Evolutionary conservation across 2,329 filamentous ascomycete genomes (phyloP).

Genomic region (Alternaria gaisen): DNA sequence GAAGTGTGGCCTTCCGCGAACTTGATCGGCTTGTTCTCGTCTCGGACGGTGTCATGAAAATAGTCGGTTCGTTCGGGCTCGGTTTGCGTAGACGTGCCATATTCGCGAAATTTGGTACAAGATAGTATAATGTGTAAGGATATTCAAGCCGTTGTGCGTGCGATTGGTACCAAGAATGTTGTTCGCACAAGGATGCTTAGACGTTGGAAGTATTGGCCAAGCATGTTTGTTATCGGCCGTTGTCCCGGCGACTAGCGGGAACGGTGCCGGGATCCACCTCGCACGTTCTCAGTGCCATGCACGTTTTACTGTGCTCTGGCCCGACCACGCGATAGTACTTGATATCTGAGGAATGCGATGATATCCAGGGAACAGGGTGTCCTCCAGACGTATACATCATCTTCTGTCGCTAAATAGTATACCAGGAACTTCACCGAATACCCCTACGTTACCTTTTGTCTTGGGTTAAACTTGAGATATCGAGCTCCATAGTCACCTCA

Average conservation of each 20-base stretch:
- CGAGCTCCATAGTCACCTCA: not conserved
- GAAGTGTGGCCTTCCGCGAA: constrained; percentile 36
- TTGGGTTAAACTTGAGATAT: not conserved
- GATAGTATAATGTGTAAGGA: constrained; percentile 8
- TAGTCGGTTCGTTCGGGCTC: constrained; percentile 34
- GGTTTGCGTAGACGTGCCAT: constrained; percentile 51
- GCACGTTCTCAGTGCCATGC: not conserved
- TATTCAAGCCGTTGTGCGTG: constrained; percentile 4
- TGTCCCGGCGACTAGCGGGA: constrained; percentile 16
- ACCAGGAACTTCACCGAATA: not conserved
- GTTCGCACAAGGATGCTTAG: constrained; percentile 8
- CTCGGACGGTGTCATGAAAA: constrained; percentile 28
- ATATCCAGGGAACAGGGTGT: not conserved
- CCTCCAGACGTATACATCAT: not conserved
- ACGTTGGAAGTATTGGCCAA: constrained; percentile 12
- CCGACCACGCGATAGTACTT: not conserved
- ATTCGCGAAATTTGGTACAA: constrained; percentile 3
- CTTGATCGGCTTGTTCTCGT: constrained; percentile 34
- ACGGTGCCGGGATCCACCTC: constrained; percentile 3
- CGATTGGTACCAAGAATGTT: constrained; percentile 16
- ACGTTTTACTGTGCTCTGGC: not conserved
- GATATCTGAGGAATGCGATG: not conserved
- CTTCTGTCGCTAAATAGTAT: not conserved
- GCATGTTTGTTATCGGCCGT: constrained; percentile 21
- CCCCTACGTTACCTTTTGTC: not conserved